phyloP scores from a whole-genome alignment of 2,329 filamentous ascomycete species.

The Didymella glomerata region DNA sequence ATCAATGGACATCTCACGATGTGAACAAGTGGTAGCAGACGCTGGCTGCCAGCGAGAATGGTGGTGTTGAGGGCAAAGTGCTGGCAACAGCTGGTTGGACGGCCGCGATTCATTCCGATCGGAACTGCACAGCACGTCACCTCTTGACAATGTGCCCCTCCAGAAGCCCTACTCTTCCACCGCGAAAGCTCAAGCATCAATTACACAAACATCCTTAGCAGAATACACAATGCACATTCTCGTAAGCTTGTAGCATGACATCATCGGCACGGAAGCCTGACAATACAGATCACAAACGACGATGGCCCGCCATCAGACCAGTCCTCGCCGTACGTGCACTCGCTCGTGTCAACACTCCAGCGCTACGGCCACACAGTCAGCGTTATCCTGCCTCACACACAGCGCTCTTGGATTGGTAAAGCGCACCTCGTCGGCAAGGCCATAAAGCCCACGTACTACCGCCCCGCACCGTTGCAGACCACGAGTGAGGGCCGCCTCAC shows the following conservation, averaged over 20 bases:
- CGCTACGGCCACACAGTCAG: conserved; percentile 84
- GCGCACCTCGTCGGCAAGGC: conserved; percentile 94
- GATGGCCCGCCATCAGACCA: conserved; percentile 61
- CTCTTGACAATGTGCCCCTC: conserved; percentile 26
- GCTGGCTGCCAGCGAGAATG: background rate
- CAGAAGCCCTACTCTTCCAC: conserved; percentile 18
- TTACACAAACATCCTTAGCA: background rate
- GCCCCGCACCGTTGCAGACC: conserved; percentile 65
- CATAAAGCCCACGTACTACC: conserved; percentile 85
- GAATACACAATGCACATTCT: conserved; percentile 50
- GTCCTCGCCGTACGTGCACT: conserved; percentile 60
- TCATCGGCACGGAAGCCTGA: conserved; percentile 3
- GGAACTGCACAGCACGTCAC: conserved; percentile 31
- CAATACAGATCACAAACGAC: conserved; percentile 58
- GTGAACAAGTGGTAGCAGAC: background rate
- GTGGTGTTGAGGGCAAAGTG: background rate
- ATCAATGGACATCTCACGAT: background rate
- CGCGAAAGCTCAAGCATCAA: conserved; percentile 13
- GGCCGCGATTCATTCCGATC: conserved; percentile 18
- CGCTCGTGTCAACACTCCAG: conserved; percentile 56
- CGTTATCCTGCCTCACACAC: conserved; percentile 87
- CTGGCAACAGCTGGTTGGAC: background rate
- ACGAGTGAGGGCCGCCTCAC: conserved; percentile 42
- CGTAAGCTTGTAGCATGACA: conserved; percentile 25
- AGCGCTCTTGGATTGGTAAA: conserved; percentile 98